These are phyloP conservation scores for Alternaria sp. DNA, from an alignment of 2,329 filamentous ascomycete genomes.

Conservation along the genomic window DNA sequence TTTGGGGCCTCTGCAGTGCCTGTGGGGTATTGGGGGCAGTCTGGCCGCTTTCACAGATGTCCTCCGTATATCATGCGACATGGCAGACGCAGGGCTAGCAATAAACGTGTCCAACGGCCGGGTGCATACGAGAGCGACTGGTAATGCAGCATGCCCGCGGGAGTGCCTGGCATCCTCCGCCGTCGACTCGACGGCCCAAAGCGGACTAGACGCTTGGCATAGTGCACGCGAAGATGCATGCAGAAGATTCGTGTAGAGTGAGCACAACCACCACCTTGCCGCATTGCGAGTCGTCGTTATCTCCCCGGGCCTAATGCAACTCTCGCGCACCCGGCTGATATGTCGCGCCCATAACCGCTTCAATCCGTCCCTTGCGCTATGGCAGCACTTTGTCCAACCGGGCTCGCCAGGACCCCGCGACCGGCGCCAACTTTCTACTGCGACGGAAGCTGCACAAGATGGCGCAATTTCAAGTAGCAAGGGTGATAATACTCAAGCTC, in stretches of 20 bases:
- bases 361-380: slow-evolving; percentile 38
- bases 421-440: slow-evolving; percentile 27
- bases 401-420: slow-evolving; percentile 13
- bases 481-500: background rate
- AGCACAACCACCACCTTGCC: background rate
- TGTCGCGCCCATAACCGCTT: slow-evolving; percentile 45
- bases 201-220: slow-evolving; percentile 27
- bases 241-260: slow-evolving; percentile 3
- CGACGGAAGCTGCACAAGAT: slow-evolving; percentile 10
- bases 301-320: slow-evolving; percentile 35
- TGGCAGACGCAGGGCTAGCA: slow-evolving; percentile 4
- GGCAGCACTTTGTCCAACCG: slow-evolving; percentile 42
- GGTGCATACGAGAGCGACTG: slow-evolving; percentile 4
- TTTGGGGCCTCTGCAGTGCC: background rate
- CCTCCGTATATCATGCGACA: background rate
- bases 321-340: slow-evolving; percentile 28
- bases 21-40: slow-evolving; percentile 2
- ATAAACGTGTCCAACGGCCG: background rate
- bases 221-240: background rate
- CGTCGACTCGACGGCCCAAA: slow-evolving; percentile 10
- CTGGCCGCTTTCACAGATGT: background rate
- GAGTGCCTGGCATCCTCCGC: slow-evolving; percentile 17
- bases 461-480: background rate
- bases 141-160: slow-evolving; percentile 20
- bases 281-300: slow-evolving; percentile 6